Evolutionary conservation across 179 eudicot genomes (phyloP).

Genomic region (Nepenthes alata): DNA sequence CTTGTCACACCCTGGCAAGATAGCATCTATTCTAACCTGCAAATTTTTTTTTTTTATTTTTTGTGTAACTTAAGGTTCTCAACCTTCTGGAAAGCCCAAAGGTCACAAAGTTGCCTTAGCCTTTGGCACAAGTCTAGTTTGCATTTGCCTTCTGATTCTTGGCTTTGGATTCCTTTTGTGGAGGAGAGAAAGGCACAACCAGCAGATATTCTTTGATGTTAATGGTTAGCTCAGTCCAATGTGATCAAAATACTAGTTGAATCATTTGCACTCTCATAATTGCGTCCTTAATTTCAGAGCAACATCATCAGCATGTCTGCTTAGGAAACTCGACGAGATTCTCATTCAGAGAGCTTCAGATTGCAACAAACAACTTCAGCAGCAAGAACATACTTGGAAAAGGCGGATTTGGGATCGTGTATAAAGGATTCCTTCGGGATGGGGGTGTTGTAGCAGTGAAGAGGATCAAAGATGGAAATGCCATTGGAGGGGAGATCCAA

Average conservation of each 20-base stretch:
- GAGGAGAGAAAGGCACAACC: conserved; percentile 57
- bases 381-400: conserved; percentile 19
- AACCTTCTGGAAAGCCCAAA: conserved; percentile 28
- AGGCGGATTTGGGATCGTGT: conserved; percentile 23
- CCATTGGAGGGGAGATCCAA: conserved; percentile 32
- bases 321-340: conserved; percentile 15
- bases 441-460: conserved; percentile 18
- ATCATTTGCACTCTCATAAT: too few species aligned
- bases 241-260: too few species aligned
- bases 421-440: conserved; percentile 17
- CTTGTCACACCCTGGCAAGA: too few species aligned
- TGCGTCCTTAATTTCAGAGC: conserved; percentile 4
- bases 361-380: conserved; percentile 19
- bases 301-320: conserved; percentile 12
- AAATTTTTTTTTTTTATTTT: neutral
- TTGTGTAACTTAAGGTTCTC: conserved; percentile 25
- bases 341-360: conserved; percentile 18
- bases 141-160: conserved; percentile 48
- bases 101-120: conserved; percentile 73
- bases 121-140: conserved; percentile 68
- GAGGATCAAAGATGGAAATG: conserved; percentile 16
- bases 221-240: conserved; percentile 35
- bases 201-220: conserved; percentile 64
- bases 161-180: conserved; percentile 62
- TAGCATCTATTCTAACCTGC: too few species aligned